Evolutionary conservation across 2,329 filamentous ascomycete genomes (phyloP).

Genomic region (Cladosporium sp.): DNA sequence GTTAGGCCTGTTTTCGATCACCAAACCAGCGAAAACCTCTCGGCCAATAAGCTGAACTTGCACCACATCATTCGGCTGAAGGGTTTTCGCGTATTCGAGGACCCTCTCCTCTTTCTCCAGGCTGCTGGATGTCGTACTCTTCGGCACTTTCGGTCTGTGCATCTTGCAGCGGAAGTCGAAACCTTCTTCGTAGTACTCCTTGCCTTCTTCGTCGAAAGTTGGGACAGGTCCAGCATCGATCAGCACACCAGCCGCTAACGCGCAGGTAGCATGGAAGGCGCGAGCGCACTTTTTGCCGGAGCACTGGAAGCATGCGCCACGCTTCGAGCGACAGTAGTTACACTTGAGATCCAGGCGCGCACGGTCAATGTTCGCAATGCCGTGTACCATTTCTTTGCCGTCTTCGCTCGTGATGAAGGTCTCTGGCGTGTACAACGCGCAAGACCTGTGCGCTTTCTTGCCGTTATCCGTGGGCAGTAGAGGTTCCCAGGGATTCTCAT

Average conservation of each 20-base stretch:
- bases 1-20: conserved; percentile 73
- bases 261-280: conserved; percentile 93
- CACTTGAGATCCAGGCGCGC: conserved; percentile 88
- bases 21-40: conserved; percentile 85
- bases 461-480: conserved; percentile 86
- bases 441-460: conserved; percentile 79
- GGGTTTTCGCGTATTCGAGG: conserved; percentile 59
- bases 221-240: conserved; percentile 82
- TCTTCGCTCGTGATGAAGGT: conserved; percentile 73
- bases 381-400: conserved; percentile 68
- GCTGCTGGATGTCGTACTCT: conserved; percentile 53
- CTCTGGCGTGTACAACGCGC: conserved; percentile 86
- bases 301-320: conserved; percentile 95
- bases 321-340: conserved; percentile 88
- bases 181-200: conserved; percentile 84
- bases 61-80: conserved; percentile 70
- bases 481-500: conserved; percentile 75
- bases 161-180: conserved; percentile 94
- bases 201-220: conserved; percentile 83
- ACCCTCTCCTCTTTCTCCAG: conserved; percentile 68
- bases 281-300: conserved; percentile 90
- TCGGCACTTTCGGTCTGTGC: conserved; percentile 82
- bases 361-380: conserved; percentile 76
- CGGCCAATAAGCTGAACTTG: conserved; percentile 80
- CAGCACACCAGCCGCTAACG: conserved; percentile 84